Conservation (phyloP, 2,329 filamentous ascomycete species). For the Kalmusia sp. region DNA sequence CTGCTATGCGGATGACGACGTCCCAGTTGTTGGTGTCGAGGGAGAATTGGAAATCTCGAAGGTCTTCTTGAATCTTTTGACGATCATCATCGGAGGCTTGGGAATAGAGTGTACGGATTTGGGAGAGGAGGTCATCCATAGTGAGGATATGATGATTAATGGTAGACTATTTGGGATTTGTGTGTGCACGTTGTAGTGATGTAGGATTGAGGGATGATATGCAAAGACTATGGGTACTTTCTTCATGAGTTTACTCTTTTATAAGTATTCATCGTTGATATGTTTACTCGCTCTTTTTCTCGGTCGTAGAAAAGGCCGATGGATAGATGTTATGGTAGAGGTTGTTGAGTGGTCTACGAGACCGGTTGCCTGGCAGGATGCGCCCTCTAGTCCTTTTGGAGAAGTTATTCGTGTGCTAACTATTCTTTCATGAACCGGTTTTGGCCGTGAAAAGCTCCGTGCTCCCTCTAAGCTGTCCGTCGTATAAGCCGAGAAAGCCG, state of each 20-base stretch:
- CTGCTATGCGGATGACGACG: slow-evolving; percentile 22
- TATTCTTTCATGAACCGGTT: too few species aligned
- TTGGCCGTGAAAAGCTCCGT: too few species aligned
- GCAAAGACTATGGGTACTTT: background rate
- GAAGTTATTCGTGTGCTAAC: too few species aligned
- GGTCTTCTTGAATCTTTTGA: slow-evolving; percentile 29
- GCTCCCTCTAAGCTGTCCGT: too few species aligned
- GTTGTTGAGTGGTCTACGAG: background rate
- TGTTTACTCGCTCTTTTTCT: background rate
- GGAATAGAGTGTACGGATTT: slow-evolving; percentile 29
- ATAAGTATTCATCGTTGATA: background rate
- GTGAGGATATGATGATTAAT: background rate
- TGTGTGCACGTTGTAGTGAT: background rate
- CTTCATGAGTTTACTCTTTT: background rate
- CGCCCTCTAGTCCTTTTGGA: too few species aligned
- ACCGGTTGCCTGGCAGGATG: background rate
- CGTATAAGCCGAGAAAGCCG: slow-evolving; percentile 4
- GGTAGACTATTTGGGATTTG: too few species aligned
- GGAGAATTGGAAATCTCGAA: slow-evolving; percentile 34
- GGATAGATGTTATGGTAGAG: background rate
- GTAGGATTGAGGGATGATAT: too few species aligned
- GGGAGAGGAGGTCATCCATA: slow-evolving; percentile 30
- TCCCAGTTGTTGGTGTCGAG: slow-evolving; percentile 35
- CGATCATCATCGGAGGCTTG: slow-evolving; percentile 23
- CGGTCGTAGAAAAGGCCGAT: background rate